Percentiles rank a stretch among this genome's conserved stretches.
Conservation (phyloP, 2,329 filamentous ascomycete genomes). For the Endoconidiophora polonica region DNA sequence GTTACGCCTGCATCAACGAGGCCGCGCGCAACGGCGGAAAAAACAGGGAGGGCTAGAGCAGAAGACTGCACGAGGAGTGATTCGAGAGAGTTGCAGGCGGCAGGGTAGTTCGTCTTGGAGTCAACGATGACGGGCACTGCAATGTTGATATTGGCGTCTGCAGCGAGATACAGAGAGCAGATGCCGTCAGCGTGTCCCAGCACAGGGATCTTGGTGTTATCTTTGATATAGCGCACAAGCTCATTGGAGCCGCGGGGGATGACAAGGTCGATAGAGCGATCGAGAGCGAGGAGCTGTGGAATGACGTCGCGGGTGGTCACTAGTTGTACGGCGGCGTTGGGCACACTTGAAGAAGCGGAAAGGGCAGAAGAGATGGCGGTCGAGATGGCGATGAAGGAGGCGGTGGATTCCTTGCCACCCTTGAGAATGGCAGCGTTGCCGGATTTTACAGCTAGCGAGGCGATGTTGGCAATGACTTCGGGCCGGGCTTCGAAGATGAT, state of each 20-base stretch:
- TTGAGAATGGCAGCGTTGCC: conserved; percentile 95
- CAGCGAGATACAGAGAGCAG: conserved; percentile 72
- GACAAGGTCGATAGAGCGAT: conserved; percentile 81
- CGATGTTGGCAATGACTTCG: conserved; percentile 97
- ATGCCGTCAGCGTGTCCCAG: conserved; percentile 91
- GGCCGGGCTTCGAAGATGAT: conserved; percentile 97
- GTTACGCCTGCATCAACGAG: conserved; percentile 63
- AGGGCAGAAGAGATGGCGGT: conserved; percentile 68
- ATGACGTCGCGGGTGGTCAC: conserved; percentile 88
- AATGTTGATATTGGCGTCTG: conserved; percentile 55
- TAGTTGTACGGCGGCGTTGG: conserved; percentile 76
- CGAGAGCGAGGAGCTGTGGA: conserved; percentile 68
- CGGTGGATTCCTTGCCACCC: conserved; percentile 86
- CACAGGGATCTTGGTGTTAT: conserved; percentile 82
- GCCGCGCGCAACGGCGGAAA: conserved; percentile 57
- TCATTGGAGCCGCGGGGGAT: conserved; percentile 87
- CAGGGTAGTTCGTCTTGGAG: conserved; percentile 86
- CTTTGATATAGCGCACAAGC: conserved; percentile 77
- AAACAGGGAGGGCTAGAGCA: conserved; percentile 41
- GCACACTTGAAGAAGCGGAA: conserved; percentile 50
- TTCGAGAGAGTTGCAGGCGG: conserved; percentile 90
- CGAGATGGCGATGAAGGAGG: conserved; percentile 88
- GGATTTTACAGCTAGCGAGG: conserved; percentile 87
- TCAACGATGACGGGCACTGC: conserved; percentile 68
- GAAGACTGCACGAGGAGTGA: conserved; percentile 70